Conservation (phyloP, 148 eudicot genomes). For the Rhododendron williamsianum region DNA sequence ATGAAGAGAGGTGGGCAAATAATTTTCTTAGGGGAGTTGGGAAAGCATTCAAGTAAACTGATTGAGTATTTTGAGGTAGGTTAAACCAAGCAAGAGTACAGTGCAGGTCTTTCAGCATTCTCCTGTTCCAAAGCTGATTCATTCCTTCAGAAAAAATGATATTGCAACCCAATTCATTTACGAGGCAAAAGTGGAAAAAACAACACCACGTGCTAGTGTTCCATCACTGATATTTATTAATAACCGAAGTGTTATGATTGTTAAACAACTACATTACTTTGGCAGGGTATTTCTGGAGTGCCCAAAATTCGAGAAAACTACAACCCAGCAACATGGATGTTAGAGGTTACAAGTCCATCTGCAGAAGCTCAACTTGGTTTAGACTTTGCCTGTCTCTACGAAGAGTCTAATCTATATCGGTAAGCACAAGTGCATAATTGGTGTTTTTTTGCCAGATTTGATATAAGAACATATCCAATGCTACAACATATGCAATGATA, state of each 20-base stretch:
- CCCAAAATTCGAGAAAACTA: conserved; percentile 42
- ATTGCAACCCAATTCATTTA: not conserved
- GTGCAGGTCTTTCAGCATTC: not conserved
- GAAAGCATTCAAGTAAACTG: conserved; percentile 27
- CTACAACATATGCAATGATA: not conserved
- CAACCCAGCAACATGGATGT: conserved; percentile 65
- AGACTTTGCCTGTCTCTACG: conserved; percentile 32
- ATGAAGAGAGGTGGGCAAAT: conserved; percentile 32
- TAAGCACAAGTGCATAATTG: conserved; percentile 6
- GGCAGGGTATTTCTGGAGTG: conserved; percentile 30
- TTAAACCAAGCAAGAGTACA: not conserved
- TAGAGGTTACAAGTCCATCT: conserved; percentile 31
- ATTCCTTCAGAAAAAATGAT: not conserved
- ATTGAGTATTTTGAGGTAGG: conserved; percentile 43
- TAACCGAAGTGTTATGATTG: not conserved
- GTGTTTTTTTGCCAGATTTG: not conserved
- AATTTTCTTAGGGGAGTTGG: conserved; percentile 39
- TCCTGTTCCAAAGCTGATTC: not conserved
- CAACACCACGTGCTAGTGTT: not conserved
- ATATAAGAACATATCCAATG: not conserved
- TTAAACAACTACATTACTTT: not conserved
- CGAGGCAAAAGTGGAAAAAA: not conserved
- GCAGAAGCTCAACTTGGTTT: conserved; percentile 30
- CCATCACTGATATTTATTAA: not conserved
- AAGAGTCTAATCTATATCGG: conserved; percentile 27